Evolutionary conservation across 2,329 filamentous ascomycete species (phyloP), one percentile per base, ranked within the genome.

Genomic region (Cadophora sp.): DNA sequence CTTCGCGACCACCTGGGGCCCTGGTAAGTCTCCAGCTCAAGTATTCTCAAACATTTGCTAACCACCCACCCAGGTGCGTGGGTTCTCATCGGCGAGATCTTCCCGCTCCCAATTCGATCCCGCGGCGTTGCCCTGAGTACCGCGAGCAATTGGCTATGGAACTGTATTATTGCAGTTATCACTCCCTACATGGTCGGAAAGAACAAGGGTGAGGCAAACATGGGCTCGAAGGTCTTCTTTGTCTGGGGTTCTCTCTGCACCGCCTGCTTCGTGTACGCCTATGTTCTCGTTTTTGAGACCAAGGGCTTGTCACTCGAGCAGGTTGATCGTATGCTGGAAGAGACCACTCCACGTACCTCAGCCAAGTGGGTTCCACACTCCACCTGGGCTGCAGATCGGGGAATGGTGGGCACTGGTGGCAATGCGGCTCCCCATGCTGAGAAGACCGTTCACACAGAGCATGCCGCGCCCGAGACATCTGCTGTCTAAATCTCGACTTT

Each of bases 31-130:
- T 30, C 77, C 91, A 30, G 27, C 27, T 30, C 27, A 30, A 30
- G 89, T 82, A 89, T 97, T 83, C 95, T 93, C 85, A 94, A 97
- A 84, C 93, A 92, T 85, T 94, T 91, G 85, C 97, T 97, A 66
- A 97, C 59, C 18, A 65, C 13, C 92, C 78, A 91, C 91, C 79
- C 91, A 84, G n/a, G 83, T 59, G 86, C 91, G 60, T 94, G 91
- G 27, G 27, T 30, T 30, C 86, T 96, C 73, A 94, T 96, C 74
- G 93, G 93, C 76, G 93, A 97, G 83, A 91, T 95, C 80, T 96
- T 91, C 87, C 92, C 92, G 64, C 87, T 96, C 87, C 89, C 27
- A 90, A 89, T 84, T 86, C 91, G 79, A 76, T 91, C 93, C 47
- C 91, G 92, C 73, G 93, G 93, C 82, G 92, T 96, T 77, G 91